Conservation (phyloP, 345 rosid species). For the Corchorus olitorius region DNA sequence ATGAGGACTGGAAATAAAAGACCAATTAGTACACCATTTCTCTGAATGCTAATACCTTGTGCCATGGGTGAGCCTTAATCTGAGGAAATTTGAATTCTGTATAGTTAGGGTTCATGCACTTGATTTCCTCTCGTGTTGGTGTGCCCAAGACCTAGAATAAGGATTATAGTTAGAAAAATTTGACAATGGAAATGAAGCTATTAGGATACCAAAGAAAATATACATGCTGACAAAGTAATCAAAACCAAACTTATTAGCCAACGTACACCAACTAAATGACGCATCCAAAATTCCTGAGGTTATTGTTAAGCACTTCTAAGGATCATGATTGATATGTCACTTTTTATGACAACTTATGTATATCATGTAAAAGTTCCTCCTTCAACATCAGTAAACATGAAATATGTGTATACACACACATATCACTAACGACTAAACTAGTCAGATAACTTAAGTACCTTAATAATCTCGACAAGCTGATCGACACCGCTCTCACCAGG, state of each 20-base stretch:
- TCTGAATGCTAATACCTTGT: constrained; percentile 59
- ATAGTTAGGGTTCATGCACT: constrained; percentile 98
- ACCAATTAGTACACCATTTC: not conserved
- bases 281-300: not conserved
- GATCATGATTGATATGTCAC: not conserved
- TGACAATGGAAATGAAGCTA: constrained; percentile 1
- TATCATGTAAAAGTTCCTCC: not conserved
- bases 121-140: constrained; percentile 97
- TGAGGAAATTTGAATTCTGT: constrained; percentile 97
- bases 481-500: constrained; percentile 99
- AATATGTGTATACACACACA: not conserved
- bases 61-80: constrained; percentile 99
- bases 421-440: not conserved
- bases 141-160: constrained; percentile 81
- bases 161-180: not conserved
- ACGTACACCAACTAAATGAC: not conserved
- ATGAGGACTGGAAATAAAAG: not conserved
- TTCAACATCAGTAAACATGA: not conserved
- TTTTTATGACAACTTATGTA: not conserved
- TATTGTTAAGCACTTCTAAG: not conserved
- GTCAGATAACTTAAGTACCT: constrained; percentile 48
- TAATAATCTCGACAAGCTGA: constrained; percentile 97
- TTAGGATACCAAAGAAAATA: not conserved
- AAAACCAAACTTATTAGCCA: not conserved
- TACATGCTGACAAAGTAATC: not conserved